Evolutionary conservation across 352 stramenopile species (phyloP).

Genomic region (Pythium folliculosum): DNA sequence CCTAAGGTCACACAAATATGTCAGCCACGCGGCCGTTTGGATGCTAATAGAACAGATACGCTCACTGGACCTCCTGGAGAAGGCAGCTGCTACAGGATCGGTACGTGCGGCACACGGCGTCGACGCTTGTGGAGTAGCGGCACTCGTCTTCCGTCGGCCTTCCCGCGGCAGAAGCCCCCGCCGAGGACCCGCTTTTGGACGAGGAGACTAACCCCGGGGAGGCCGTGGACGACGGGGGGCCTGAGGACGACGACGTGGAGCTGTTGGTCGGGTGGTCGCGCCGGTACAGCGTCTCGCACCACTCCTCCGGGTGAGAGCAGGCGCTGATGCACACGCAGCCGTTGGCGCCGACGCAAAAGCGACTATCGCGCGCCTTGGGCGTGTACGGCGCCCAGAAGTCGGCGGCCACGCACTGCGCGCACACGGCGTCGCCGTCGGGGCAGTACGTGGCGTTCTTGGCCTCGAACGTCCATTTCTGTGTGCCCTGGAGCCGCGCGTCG

Average conservation of each 20-base stretch:
- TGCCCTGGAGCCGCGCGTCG: not conserved
- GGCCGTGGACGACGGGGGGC: not conserved
- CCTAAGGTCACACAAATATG: not conserved
- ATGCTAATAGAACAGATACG: not conserved
- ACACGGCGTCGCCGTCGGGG: conserved; percentile 1
- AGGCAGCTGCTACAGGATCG: not conserved
- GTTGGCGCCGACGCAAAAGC: conserved; percentile 4
- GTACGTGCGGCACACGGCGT: not conserved
- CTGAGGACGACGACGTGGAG: not conserved
- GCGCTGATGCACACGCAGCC: conserved; percentile 6
- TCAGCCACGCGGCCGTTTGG: too few species aligned
- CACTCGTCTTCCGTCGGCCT: not conserved
- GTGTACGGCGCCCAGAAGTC: not conserved
- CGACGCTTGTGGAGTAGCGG: not conserved
- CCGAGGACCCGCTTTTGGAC: not conserved
- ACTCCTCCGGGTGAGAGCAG: not conserved
- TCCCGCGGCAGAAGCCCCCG: too few species aligned
- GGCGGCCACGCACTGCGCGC: not conserved
- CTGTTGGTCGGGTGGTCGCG: not conserved
- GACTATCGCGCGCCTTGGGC: not conserved
- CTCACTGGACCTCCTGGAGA: not conserved
- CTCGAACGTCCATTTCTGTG: not conserved
- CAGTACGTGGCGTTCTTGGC: conserved; percentile 1
- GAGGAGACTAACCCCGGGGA: not conserved
- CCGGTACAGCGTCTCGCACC: not conserved